phyloP scores from a whole-genome alignment of 2,329 filamentous ascomycete species.

The Aspergillus fumigatus region DNA sequence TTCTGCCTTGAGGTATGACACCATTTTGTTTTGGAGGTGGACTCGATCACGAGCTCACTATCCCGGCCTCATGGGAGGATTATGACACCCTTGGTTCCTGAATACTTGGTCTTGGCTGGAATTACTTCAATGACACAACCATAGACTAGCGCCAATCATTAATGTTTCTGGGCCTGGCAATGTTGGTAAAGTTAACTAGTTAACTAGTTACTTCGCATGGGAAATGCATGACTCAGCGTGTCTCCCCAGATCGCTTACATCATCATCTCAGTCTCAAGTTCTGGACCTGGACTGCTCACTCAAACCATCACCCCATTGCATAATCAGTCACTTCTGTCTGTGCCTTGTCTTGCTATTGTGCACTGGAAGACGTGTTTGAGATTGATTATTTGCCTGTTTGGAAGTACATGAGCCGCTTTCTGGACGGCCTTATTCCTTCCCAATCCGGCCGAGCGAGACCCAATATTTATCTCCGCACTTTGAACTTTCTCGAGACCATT shows the following conservation, averaged over 20 bases:
- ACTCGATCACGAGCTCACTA: no score
- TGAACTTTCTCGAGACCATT: neutral
- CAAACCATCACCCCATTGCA: neutral
- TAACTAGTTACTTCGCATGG: neutral
- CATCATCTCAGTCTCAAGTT: neutral
- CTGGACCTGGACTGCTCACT: neutral
- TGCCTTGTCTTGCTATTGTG: neutral
- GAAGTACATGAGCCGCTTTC: neutral
- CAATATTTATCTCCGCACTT: neutral
- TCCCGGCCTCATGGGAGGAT: no score
- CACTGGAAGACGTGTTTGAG: neutral
- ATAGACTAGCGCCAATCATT: neutral
- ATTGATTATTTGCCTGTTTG: neutral
- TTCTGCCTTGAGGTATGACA: no score
- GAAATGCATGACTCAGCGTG: neutral
- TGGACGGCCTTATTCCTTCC: neutral
- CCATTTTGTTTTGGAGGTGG: no score
- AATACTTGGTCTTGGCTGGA: no score
- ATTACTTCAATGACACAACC: no score
- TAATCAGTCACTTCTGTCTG: neutral
- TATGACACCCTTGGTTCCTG: no score
- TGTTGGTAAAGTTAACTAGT: no score
- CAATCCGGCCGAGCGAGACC: neutral
- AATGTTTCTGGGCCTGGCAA: neutral
- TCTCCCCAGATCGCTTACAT: neutral